Evolutionary conservation across 1,139 yeast genomes (phyloP).

Genomic region (Nakaseomyces delphensis): DNA sequence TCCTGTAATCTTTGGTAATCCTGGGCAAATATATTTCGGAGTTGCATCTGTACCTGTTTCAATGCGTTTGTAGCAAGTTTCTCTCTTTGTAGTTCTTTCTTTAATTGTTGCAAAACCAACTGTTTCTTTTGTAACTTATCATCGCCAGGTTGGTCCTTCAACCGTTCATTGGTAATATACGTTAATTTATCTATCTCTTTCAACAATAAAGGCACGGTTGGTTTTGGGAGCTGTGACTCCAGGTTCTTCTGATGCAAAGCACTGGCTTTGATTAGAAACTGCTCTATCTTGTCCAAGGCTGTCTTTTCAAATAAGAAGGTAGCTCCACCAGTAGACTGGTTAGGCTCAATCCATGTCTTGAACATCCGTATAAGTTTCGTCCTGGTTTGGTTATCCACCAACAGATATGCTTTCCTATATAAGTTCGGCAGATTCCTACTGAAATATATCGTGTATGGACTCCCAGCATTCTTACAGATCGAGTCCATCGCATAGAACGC

Average conservation of each 20-base stretch:
- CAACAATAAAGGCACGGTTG: slow-evolving; percentile 26
- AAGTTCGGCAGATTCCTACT: slow-evolving; percentile 33
- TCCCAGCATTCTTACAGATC: slow-evolving; percentile 84
- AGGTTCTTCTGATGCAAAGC: slow-evolving; percentile 33
- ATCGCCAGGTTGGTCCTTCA: slow-evolving; percentile 34
- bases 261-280: slow-evolving; percentile 55
- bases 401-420: slow-evolving; percentile 68
- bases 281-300: slow-evolving; percentile 64
- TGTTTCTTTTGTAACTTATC: slow-evolving; percentile 33
- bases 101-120: slow-evolving; percentile 31
- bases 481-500: slow-evolving; percentile 82
- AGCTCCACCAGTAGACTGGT: slow-evolving; percentile 37
- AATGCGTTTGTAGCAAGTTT: slow-evolving; percentile 35
- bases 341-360: slow-evolving; percentile 75
- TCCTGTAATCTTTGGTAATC: slow-evolving; percentile 28
- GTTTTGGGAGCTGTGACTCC: slow-evolving; percentile 26
- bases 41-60: slow-evolving; percentile 36
- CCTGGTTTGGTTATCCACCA: slow-evolving; percentile 69
- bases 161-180: slow-evolving; percentile 34
- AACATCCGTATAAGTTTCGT: slow-evolving; percentile 66
- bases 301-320: slow-evolving; percentile 52
- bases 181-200: slow-evolving; percentile 37
- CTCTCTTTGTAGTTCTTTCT: slow-evolving; percentile 30
- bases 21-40: slow-evolving; percentile 33
- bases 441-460: slow-evolving; percentile 77